Conservation (phyloP, 768 basidiomycete genomes). For the Russula sp. region DNA sequence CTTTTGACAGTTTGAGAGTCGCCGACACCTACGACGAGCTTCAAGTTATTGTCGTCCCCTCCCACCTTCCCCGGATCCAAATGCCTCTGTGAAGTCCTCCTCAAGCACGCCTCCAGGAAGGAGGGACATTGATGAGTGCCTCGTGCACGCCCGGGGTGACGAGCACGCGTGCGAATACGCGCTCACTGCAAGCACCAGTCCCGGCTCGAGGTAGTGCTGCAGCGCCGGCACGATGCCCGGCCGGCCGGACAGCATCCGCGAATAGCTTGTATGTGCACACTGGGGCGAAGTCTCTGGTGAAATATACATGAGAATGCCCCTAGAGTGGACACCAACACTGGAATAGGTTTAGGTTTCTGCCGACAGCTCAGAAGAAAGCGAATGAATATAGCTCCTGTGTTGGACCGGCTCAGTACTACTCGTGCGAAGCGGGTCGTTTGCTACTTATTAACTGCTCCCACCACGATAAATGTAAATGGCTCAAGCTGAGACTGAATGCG, state of each 20-base stretch:
- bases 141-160: conserved; percentile 1
- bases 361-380: no score
- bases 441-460: no score
- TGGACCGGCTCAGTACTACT: no score
- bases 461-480: no score
- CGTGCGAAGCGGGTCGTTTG: no score
- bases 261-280: not conserved
- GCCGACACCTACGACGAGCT: not conserved
- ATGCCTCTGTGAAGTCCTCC: conserved; percentile 9
- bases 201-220: conserved; percentile 7
- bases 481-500: no score
- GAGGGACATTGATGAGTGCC: not conserved
- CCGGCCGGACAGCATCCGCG: not conserved
- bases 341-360: no score
- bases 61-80: conserved; percentile 1
- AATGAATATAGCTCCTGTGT: no score
- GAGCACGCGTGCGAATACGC: not conserved
- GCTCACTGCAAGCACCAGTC: not conserved
- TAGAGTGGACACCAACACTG: no score
- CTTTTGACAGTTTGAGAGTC: not conserved
- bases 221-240: not conserved
- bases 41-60: not conserved
- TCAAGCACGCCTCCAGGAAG: conserved; percentile 10
- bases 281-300: not conserved
- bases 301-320: no score